Evolutionary conservation across 805 yeast species (phyloP), one percentile per base, ranked within the genome.

Genomic region (Naumovozyma dairenensis): DNA sequence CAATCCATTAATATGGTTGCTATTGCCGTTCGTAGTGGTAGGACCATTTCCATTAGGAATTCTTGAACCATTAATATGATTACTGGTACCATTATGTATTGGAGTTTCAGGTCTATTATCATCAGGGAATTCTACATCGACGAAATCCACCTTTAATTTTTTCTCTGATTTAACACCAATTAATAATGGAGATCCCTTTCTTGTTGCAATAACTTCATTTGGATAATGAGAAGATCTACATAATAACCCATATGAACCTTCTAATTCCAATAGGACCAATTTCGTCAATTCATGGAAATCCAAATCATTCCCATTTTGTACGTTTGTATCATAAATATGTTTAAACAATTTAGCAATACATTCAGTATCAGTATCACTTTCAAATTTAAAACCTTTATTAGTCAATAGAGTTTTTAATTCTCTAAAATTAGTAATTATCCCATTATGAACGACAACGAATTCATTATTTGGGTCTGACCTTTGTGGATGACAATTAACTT

Each of bases 101-200:
- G 55, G 60, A 26, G 49, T 46, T 21, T 57, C 61, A 18, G 58
- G 55, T 37, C 55, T 63, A 16, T 59, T 63, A 16, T 65, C 62
- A 45, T 82, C 94, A 28, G 93, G 92, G 69, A 89, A 92, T 64
- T 92, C 98, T 36, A 92, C 96, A 59, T 92, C 99, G 36, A 92
- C 97, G 54, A 92, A 87, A 60, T 92, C 99, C 46, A 89, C 96
- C 66, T 89, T 92, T 61, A 92, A 75, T 59, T 86, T 89, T 61
- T 77, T 80, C 56, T 87, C 94, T 33, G 96, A 84, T 68, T 86
- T 92, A 47, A 92, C 97, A 65, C 99, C 99, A 44, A 92, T 84
- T 53, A 92, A 73, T 56, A 92, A 69, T 16, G 99, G 99, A 31
- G 97, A 87, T 53, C 99, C 99, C 63, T 87, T 92, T 69, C 97